Evolutionary conservation across 768 basidiomycete species (phyloP).

Genomic region (Cyclocybe cylindracea): DNA sequence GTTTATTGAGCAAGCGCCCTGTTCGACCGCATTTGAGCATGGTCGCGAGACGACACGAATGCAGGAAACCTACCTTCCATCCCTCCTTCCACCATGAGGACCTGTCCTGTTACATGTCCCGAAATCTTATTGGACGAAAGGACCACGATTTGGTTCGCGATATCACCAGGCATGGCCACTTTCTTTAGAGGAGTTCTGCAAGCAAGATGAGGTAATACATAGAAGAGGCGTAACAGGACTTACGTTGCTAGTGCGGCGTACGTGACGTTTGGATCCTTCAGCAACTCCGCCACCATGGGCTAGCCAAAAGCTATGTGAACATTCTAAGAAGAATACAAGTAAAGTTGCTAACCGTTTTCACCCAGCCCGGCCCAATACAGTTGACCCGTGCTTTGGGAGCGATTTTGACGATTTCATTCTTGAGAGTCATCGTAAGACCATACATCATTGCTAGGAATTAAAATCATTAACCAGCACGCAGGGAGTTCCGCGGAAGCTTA

Average conservation of each 20-base stretch:
- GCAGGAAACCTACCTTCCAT: constrained; percentile 61
- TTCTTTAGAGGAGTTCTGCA: constrained; percentile 70
- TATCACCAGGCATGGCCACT: constrained; percentile 58
- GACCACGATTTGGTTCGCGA: constrained; percentile 65
- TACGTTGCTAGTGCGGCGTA: constrained; percentile 71
- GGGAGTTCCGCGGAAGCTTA: constrained; percentile 23
- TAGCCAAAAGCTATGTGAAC: constrained; percentile 4
- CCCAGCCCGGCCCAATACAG: constrained; percentile 69
- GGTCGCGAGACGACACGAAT: not conserved
- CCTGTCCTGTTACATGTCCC: constrained; percentile 71
- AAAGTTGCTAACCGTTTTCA: constrained; percentile 42
- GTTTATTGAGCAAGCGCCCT: constrained; percentile 34
- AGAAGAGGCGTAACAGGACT: constrained; percentile 16
- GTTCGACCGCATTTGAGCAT: too few species aligned
- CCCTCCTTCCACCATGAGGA: constrained; percentile 72
- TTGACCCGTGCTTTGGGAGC: constrained; percentile 75
- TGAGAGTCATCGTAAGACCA: constrained; percentile 64
- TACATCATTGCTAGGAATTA: constrained; percentile 62
- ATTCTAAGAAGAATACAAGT: not conserved
- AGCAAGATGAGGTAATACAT: not conserved
- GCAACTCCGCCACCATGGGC: constrained; percentile 57
- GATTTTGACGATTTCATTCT: constrained; percentile 81
- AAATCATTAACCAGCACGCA: not conserved
- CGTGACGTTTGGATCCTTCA: constrained; percentile 54
- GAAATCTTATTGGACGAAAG: constrained; percentile 62